phyloP scores from a whole-genome alignment of 306 rosid species.

The Alnus rubra region DNA sequence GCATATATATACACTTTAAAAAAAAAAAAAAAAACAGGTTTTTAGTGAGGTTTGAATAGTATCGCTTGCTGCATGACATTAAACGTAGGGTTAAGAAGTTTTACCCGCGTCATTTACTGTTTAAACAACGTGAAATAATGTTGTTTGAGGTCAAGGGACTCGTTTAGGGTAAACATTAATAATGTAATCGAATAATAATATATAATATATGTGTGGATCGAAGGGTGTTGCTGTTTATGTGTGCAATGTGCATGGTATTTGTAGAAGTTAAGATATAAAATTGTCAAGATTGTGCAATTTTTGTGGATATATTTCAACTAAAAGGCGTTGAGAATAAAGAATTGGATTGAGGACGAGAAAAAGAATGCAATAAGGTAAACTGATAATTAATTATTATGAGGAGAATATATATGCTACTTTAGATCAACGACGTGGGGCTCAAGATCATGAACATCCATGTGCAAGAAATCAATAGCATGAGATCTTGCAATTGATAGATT shows the following conservation, averaged over 20 bases:
- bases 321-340: slow-evolving; percentile 20
- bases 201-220: not conserved
- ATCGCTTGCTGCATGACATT: no score
- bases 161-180: no score
- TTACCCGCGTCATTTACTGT: no score
- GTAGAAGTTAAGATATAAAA: slow-evolving; percentile 37
- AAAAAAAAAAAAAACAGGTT: no score
- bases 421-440: slow-evolving; percentile 48
- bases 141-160: no score
- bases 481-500: slow-evolving; percentile 46
- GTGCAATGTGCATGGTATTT: slow-evolving; percentile 17
- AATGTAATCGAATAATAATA: no score
- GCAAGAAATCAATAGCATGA: slow-evolving; percentile 40
- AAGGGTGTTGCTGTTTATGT: not conserved
- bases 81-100: no score
- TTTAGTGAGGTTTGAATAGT: no score
- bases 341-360: not conserved
- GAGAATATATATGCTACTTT: slow-evolving; percentile 43
- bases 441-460: slow-evolving; percentile 71
- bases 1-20: not conserved
- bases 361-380: slow-evolving; percentile 16
- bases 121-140: no score
- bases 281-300: slow-evolving; percentile 54
- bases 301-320: slow-evolving; percentile 36
- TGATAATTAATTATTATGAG: slow-evolving; percentile 18